phyloP scores from a whole-genome alignment of 371 early-diverging fungal genomes.

The Smittium mucronatum region DNA sequence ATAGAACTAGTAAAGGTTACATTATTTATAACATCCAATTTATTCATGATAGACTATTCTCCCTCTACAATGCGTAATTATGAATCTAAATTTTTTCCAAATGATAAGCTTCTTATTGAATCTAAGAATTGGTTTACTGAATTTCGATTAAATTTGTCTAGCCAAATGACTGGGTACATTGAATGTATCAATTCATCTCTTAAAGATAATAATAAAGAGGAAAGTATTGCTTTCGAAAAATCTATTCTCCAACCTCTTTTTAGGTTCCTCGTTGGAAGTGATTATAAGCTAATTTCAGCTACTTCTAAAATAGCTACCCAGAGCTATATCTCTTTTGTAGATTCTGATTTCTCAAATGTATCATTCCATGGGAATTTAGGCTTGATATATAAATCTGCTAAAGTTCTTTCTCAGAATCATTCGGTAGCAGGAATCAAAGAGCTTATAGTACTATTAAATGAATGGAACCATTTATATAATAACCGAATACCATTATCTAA shows the following conservation, averaged over 20 bases:
- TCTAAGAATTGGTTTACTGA: slow-evolving; percentile 9
- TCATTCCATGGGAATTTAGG: background rate
- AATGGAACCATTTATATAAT: background rate
- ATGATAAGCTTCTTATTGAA: background rate
- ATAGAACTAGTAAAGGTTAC: slow-evolving; percentile 20
- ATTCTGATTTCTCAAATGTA: background rate
- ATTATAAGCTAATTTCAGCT: background rate
- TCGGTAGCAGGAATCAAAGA: background rate
- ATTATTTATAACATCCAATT: slow-evolving; percentile 19
- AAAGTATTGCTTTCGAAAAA: slow-evolving; percentile 19
- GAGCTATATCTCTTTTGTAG: background rate
- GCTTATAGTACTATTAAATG: background rate
- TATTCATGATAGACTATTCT: slow-evolving; percentile 22
- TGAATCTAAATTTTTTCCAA: background rate
- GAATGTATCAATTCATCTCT: slow-evolving; percentile 13
- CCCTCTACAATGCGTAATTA: too few relatives aligned
- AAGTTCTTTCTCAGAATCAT: background rate
- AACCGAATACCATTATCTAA: background rate
- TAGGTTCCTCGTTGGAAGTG: background rate
- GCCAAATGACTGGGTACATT: slow-evolving; percentile 14
- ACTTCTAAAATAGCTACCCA: background rate
- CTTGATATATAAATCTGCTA: background rate
- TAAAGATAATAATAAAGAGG: slow-evolving; percentile 10
- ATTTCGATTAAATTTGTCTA: slow-evolving; percentile 14
- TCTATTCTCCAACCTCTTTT: slow-evolving; percentile 5